A percentile compares a stretch with the other conserved stretches of the same genome.
phyloP scores from a whole-genome alignment of 2,329 filamentous ascomycete species.

The Phyllachora maydis region DNA sequence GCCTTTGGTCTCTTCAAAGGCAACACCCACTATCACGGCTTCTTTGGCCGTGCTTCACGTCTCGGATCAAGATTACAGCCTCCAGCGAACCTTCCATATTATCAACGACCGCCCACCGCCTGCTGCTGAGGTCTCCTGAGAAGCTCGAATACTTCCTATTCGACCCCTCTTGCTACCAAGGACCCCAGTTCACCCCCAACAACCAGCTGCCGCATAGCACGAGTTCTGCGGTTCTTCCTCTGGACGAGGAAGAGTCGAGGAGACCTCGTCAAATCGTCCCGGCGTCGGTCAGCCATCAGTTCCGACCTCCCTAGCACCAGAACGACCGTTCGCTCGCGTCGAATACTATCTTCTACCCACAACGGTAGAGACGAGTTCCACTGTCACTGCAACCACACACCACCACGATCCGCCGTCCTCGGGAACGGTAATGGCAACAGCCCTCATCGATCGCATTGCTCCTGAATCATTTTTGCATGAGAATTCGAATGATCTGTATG shows the following conservation, averaged over 20 bases:
- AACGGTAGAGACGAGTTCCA: too few relatives aligned
- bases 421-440: constrained; percentile 48
- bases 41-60: constrained; percentile 36
- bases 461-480: too few relatives aligned
- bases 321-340: too few relatives aligned
- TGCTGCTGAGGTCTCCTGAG: constrained; percentile 26
- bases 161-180: constrained; percentile 24
- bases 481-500: constrained; percentile 22
- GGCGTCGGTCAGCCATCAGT: constrained; percentile 83
- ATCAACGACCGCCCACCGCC: constrained; percentile 45
- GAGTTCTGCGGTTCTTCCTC: constrained; percentile 97
- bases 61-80: constrained; percentile 50
- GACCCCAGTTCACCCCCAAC: constrained; percentile 34
- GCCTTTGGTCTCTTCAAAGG: constrained; percentile 54
- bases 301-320: constrained; percentile 84
- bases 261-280: constrained; percentile 85
- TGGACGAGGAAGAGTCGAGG: constrained; percentile 97
- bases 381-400: too few relatives aligned
- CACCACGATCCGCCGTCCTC: too few relatives aligned
- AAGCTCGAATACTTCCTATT: constrained; percentile 26
- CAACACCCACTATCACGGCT: constrained; percentile 37
- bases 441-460: constrained; percentile 31
- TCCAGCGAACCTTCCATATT: constrained; percentile 42
- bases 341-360: too few relatives aligned
- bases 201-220: constrained; percentile 99